These are phyloP conservation scores for Tylopilus plumbeoviolaceoides DNA, from an alignment of 768 basidiomycete species.

Conservation along the genomic window DNA sequence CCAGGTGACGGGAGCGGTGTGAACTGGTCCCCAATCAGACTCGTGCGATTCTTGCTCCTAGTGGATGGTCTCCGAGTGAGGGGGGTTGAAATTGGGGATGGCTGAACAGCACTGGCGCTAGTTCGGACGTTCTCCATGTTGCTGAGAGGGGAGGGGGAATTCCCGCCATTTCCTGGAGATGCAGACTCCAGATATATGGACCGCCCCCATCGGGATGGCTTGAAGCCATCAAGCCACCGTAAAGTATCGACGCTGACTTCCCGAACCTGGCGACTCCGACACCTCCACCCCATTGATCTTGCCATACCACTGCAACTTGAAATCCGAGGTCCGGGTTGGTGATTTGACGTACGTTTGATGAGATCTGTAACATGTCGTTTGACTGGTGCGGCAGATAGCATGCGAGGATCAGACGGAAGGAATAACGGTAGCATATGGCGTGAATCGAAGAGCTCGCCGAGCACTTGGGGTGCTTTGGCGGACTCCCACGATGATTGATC, in stretches of 20 bases:
- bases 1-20: slow-evolving; percentile 14
- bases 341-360: slow-evolving; percentile 9
- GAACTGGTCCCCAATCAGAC: slow-evolving; percentile 35
- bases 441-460: slow-evolving; percentile 90
- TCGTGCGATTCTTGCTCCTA: slow-evolving; percentile 51
- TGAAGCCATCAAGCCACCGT: slow-evolving; percentile 68
- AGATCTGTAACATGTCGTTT: slow-evolving; percentile 30
- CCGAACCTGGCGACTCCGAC: slow-evolving; percentile 55
- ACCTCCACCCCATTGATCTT: slow-evolving; percentile 54
- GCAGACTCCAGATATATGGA: slow-evolving; percentile 33
- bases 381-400: slow-evolving; percentile 66
- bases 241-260: slow-evolving; percentile 56
- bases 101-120: slow-evolving; percentile 34
- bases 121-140: slow-evolving; percentile 33
- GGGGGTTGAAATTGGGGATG: slow-evolving; percentile 39
- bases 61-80: slow-evolving; percentile 65
- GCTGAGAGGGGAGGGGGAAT: slow-evolving; percentile 26
- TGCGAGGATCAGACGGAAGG: slow-evolving; percentile 76
- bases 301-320: slow-evolving; percentile 37
- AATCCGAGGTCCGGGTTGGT: slow-evolving; percentile 33
- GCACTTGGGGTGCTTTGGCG: slow-evolving; percentile 67
- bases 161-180: slow-evolving; percentile 30
- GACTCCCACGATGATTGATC: slow-evolving; percentile 77
- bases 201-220: slow-evolving; percentile 52
- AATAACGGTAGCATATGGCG: slow-evolving; percentile 87